Conservation (phyloP, 108 stramenopile genomes). For the Stephanodiscus minutulus region DNA sequence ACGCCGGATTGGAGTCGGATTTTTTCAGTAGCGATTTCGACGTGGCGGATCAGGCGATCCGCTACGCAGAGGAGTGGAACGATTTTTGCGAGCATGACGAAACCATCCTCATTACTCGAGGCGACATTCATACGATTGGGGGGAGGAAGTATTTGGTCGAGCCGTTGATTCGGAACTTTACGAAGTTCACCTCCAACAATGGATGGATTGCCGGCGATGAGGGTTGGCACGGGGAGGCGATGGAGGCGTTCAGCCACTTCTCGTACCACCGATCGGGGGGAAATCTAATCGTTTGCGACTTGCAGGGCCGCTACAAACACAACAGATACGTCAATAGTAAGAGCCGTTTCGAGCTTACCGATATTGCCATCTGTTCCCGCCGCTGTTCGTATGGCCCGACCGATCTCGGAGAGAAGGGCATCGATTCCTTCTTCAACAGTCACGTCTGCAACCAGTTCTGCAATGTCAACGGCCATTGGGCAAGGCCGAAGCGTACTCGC, state of each 20-base stretch:
- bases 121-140: conserved; percentile 48
- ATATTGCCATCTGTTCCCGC: conserved; percentile 65
- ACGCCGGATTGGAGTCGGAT: conserved; percentile 50
- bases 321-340: conserved; percentile 39
- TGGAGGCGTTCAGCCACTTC: conserved; percentile 81
- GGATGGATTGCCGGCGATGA: conserved; percentile 65
- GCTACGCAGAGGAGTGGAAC: conserved; percentile 72
- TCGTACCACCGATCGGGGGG: conserved; percentile 69
- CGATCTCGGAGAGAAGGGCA: conserved; percentile 76
- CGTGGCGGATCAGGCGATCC: conserved; percentile 59
- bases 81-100: conserved; percentile 52
- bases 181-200: conserved; percentile 71
- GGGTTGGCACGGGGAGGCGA: conserved; percentile 45
- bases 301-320: conserved; percentile 66
- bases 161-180: conserved; percentile 69
- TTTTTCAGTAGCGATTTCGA: conserved; percentile 61
- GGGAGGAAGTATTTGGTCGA: conserved; percentile 65
- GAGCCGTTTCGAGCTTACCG: conserved; percentile 69
- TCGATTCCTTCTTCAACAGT: conserved; percentile 75
- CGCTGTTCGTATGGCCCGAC: conserved; percentile 59
- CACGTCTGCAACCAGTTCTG: conserved; percentile 74
- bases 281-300: conserved; percentile 70
- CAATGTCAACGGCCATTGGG: conserved; percentile 42
- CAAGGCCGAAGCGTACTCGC: conserved; percentile 31
- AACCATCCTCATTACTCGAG: conserved; percentile 60